Conservation (phyloP, 176 grass and related monocot genomes). For the Carex pumila region DNA sequence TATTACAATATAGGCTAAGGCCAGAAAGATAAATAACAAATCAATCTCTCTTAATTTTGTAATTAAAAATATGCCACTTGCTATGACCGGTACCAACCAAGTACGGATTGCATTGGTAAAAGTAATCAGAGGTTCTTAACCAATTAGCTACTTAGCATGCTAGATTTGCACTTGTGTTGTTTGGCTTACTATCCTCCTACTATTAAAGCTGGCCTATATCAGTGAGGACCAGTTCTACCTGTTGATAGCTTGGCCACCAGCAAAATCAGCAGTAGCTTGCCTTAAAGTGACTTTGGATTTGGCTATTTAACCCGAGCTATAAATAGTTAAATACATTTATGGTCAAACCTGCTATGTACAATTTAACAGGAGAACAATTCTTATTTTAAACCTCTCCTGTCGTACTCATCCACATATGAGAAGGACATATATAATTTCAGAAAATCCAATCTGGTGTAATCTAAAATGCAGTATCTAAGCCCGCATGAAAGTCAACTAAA, state of each 20-base stretch:
- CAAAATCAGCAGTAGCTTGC: slow-evolving; percentile 72
- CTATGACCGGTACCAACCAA: not conserved
- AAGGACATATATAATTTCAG: too few species aligned
- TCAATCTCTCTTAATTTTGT: not conserved
- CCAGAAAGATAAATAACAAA: not conserved
- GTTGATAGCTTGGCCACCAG: slow-evolving; percentile 59
- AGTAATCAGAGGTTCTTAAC: not conserved
- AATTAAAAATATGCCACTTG: not conserved
- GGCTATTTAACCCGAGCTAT: not conserved
- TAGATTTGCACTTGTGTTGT: not conserved
- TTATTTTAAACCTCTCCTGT: too few species aligned
- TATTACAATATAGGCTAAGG: not conserved
- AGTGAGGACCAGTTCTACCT: slow-evolving; percentile 18
- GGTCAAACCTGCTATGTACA: too few species aligned
- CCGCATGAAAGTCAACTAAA: too few species aligned
- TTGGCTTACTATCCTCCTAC: too few species aligned
- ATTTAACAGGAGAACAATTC: too few species aligned
- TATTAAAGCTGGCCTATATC: not conserved
- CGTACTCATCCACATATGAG: too few species aligned
- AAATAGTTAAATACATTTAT: too few species aligned
- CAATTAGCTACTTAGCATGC: not conserved
- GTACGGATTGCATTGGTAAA: not conserved
- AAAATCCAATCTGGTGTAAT: too few species aligned
- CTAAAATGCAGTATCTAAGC: too few species aligned
- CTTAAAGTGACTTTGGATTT: slow-evolving; percentile 65